phyloP scores from a whole-genome alignment of 257 asterid species.

The Buddleja alternifolia region DNA sequence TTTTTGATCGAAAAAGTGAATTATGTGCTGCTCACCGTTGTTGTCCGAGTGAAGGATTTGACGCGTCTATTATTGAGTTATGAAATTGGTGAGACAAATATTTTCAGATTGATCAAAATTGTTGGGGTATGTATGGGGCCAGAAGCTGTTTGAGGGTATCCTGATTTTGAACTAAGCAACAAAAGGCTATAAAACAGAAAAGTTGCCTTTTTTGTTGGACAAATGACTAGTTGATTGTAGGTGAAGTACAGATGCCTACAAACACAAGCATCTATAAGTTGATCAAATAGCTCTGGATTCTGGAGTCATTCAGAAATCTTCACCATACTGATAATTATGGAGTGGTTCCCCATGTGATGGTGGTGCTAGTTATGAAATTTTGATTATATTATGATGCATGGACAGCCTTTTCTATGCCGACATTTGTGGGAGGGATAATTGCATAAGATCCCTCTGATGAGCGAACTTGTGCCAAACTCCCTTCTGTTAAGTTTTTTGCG shows the following conservation, averaged over 20 bases:
- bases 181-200: constrained; percentile 40
- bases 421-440: neutral
- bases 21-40: constrained; percentile 18
- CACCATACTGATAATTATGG: constrained; percentile 18
- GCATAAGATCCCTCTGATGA: no score
- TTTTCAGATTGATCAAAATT: constrained; percentile 14
- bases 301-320: constrained; percentile 28
- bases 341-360: constrained; percentile 38
- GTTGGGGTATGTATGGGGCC: constrained; percentile 20
- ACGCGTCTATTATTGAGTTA: constrained; percentile 34
- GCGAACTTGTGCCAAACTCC: no score
- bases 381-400: constrained; percentile 15
- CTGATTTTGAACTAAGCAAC: constrained; percentile 48
- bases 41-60: constrained; percentile 24
- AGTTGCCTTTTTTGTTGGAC: constrained; percentile 41
- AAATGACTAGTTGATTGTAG: constrained; percentile 22
- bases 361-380: constrained; percentile 25
- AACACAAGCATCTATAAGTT: constrained; percentile 39
- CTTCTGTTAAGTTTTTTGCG: no score
- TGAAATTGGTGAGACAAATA: constrained; percentile 45
- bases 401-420: neutral
- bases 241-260: constrained; percentile 36
- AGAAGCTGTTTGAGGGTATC: constrained; percentile 26
- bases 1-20: no score
- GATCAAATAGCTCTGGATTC: constrained; percentile 26